phyloP scores from a whole-genome alignment of 306 rosid species.

The Citrullus amarus region DNA sequence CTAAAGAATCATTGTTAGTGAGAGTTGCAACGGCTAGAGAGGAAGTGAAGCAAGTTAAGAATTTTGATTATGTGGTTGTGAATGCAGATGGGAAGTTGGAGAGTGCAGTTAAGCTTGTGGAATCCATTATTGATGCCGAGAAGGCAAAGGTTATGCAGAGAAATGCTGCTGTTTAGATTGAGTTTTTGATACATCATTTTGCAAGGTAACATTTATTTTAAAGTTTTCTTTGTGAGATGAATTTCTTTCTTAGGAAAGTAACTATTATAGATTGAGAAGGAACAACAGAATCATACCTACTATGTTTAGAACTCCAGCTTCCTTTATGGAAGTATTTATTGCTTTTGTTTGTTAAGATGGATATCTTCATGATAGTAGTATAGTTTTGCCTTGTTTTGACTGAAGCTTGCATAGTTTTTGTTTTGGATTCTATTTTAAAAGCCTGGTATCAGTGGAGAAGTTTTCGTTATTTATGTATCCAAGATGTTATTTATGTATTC shows the following conservation, averaged over 20 bases:
- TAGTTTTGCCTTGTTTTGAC: neutral
- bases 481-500: neutral
- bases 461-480: neutral
- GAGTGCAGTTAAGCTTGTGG: constrained; percentile 51
- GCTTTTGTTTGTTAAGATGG: neutral
- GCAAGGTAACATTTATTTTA: neutral
- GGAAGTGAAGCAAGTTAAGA: constrained; percentile 66
- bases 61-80: constrained; percentile 79
- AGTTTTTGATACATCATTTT: neutral
- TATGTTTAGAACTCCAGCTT: neutral
- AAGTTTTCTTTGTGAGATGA: neutral
- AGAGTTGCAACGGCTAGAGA: constrained; percentile 79
- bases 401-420: neutral
- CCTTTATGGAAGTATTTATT: neutral
- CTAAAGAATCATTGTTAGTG: constrained; percentile 54
- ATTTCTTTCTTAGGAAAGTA: neutral
- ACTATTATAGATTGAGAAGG: neutral
- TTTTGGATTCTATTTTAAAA: neutral
- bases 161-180: constrained; percentile 30
- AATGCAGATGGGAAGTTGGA: constrained; percentile 78
- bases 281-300: neutral
- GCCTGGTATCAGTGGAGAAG: neutral
- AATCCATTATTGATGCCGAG: constrained; percentile 72
- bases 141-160: constrained; percentile 81
- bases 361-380: neutral